Conservation (phyloP, 108 stramenopile genomes). For the Bacterosira constricta region DNA sequence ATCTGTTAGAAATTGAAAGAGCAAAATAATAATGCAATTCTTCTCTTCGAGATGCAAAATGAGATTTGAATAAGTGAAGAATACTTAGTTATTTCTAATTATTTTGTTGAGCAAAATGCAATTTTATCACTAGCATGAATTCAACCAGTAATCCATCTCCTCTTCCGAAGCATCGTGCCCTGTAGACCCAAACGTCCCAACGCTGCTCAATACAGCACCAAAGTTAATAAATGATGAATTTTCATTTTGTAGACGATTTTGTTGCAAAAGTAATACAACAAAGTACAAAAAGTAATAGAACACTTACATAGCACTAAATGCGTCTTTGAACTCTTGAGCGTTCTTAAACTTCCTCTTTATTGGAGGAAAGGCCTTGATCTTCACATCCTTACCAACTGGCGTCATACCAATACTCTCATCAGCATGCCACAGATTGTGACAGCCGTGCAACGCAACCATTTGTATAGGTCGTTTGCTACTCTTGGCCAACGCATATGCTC, state of each 20-base stretch:
- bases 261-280: neutral
- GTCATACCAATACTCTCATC: conserved; percentile 72
- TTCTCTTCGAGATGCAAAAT: too few species aligned
- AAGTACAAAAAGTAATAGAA: neutral
- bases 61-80: too few species aligned
- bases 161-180: conserved; percentile 58
- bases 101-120: too few species aligned
- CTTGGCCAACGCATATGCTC: conserved; percentile 73
- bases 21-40: too few species aligned
- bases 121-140: too few species aligned
- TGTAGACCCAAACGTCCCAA: conserved; percentile 69
- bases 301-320: conserved; percentile 55
- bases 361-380: conserved; percentile 60
- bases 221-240: neutral
- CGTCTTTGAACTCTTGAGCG: conserved; percentile 60
- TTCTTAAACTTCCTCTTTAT: conserved; percentile 36
- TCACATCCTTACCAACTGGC: conserved; percentile 50
- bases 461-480: conserved; percentile 75
- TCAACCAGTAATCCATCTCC: conserved; percentile 16
- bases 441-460: conserved; percentile 77
- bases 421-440: conserved; percentile 80
- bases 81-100: too few species aligned
- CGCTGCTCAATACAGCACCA: conserved; percentile 2
- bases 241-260: neutral
- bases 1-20: too few species aligned